phyloP scores from a whole-genome alignment of 2,329 filamentous ascomycete species.

The Trichoderma polysporum region DNA sequence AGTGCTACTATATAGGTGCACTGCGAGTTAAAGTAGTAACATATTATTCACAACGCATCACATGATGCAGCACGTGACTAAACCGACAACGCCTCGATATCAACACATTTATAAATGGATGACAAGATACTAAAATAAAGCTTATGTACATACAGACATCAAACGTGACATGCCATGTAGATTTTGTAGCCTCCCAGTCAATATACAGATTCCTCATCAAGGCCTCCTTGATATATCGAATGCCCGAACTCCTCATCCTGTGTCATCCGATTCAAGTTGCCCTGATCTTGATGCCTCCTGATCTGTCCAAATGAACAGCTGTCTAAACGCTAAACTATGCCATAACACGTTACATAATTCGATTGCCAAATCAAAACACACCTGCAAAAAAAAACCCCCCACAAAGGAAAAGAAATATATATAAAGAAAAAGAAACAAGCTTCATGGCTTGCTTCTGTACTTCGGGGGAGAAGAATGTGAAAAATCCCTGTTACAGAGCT shows the following conservation, averaged over 20 bases:
- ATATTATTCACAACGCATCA: not conserved
- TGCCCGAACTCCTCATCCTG: constrained; percentile 15
- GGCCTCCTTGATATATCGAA: constrained; percentile 6
- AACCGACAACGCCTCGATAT: not conserved
- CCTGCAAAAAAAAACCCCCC: not conserved
- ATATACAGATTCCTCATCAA: constrained; percentile 12
- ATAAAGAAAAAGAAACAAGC: not conserved
- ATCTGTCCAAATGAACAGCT: constrained; percentile 22
- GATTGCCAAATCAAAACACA: not conserved
- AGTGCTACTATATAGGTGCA: not conserved
- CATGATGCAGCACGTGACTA: not conserved
- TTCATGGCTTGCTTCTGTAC: not conserved
- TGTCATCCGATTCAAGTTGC: constrained; percentile 23
- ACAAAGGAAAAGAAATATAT: not conserved
- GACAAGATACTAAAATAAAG: not conserved
- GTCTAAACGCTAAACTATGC: constrained; percentile 24
- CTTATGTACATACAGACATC: constrained; percentile 11
- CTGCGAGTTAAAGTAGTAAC: too few species aligned
- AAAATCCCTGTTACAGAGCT: not conserved
- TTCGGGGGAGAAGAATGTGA: too few species aligned
- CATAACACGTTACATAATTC: constrained; percentile 16
- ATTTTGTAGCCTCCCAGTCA: constrained; percentile 6
- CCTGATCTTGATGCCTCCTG: constrained; percentile 22
- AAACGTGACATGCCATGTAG: not conserved
- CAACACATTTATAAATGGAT: not conserved